Evolutionary conservation across 2,329 filamentous ascomycete species (phyloP).

Genomic region (Leptographium flavum): DNA sequence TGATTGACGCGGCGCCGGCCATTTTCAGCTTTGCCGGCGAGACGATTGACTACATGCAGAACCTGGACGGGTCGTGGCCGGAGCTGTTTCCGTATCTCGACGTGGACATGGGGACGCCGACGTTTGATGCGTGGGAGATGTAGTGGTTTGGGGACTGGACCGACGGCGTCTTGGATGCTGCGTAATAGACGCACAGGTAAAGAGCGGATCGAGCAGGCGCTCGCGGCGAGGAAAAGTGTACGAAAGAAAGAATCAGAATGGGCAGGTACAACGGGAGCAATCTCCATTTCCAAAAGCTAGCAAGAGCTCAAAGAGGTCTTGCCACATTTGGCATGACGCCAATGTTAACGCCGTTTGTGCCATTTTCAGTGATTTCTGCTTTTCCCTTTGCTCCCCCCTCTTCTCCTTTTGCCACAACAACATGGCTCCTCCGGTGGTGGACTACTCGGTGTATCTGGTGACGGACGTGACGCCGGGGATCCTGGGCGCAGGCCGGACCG

Average conservation of each 20-base stretch:
- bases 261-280: too few species aligned
- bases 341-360: not conserved
- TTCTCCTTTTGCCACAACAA: not conserved
- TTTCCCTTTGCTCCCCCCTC: not conserved
- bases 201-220: too few species aligned
- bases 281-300: too few species aligned
- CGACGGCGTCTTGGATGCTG: too few species aligned
- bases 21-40: conserved; percentile 10
- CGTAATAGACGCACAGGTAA: too few species aligned
- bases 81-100: conserved; percentile 8
- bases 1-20: not conserved
- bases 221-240: too few species aligned
- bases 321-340: not conserved
- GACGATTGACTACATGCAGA: conserved; percentile 15
- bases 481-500: conserved; percentile 49
- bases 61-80: conserved; percentile 12
- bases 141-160: not conserved
- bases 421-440: conserved; percentile 20
- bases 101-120: conserved; percentile 3
- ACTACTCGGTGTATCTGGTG: conserved; percentile 81
- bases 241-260: too few species aligned
- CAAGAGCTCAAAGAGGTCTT: too few species aligned
- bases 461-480: conserved; percentile 85
- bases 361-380: not conserved
- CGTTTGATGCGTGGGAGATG: not conserved